Evolutionary conservation across 129 eudicot genomes (phyloP), one percentile per base, ranked within the genome.

Genomic region (Ambrosia artemisiifolia): DNA sequence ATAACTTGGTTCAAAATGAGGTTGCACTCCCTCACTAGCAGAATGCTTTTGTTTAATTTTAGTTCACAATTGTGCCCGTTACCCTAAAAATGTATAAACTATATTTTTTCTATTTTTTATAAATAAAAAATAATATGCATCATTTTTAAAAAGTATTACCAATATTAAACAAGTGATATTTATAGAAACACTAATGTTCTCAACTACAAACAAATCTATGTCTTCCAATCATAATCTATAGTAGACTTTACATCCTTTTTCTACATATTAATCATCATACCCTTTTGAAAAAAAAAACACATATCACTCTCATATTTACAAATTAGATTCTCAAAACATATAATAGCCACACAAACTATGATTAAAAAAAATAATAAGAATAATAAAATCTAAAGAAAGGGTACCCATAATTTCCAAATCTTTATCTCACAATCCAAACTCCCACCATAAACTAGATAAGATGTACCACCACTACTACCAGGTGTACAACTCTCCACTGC

Each of bases 371-470:
- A 12, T 3, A 20, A 77, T 38, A 75, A 7, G 24, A 24, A 18
- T 38, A 44, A 35, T 5, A 76, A 63, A 55, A 40, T 35, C 65
- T 54, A 78, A 65, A 75, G 61, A 17, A 68, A 71, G 10, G 98
- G 98, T 62, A 87, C 87, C 83, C 85, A 85, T 20, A 87, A 63
- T 68, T 77, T 60, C 98, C 98, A 93, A 20, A 87, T 47, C 80
- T 86, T 89, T 19, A 87, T 72, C 72, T 93, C 96, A 82, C 81
- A 79, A 81, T 85, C 96, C 91, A 93, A 84, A 66, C 98, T 82
- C 40, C 96, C 98, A 84, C 95, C 88, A 43, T 85, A 90, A 46
- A 93, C 84, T n/a, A 56, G 59, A 80, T 69, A 80, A 80, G 72
- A 69, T 10, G 77, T 80, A 64, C 80, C 84, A 75, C 67, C 67